Conservation (phyloP, 306 rosid species). For the Chamaecrista fasciculata region DNA sequence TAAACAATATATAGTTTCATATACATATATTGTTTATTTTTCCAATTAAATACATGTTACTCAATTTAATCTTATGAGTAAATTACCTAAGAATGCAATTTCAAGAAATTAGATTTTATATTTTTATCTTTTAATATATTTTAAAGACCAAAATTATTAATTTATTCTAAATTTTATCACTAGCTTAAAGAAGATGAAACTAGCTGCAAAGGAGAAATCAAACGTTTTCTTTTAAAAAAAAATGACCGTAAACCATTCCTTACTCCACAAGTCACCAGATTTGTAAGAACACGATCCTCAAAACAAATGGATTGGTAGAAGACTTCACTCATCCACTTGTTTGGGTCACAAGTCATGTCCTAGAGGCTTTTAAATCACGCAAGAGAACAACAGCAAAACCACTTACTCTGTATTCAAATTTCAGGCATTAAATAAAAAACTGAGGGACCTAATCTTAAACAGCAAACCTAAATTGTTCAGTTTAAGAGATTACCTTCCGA, state of each 20-base stretch:
- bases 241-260: constrained; percentile 10
- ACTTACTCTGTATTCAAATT: constrained; percentile 59
- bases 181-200: constrained; percentile 7
- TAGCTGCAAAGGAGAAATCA: neutral
- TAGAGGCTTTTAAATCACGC: constrained; percentile 18
- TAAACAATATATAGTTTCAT: too few species aligned
- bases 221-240: neutral
- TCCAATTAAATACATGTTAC: too few species aligned
- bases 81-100: too few species aligned
- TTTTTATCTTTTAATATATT: too few species aligned
- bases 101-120: too few species aligned
- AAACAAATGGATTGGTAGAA: neutral
- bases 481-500: constrained; percentile 41
- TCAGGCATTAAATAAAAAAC: constrained; percentile 20
- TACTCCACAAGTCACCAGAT: constrained; percentile 20
- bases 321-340: neutral
- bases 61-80: too few species aligned
- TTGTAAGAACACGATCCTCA: constrained; percentile 23
- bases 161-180: constrained; percentile 2
- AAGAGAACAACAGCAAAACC: constrained; percentile 79
- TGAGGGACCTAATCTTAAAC: neutral
- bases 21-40: too few species aligned
- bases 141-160: too few species aligned
- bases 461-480: neutral
- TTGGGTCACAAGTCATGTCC: neutral